These are phyloP conservation scores for Escovopsis sp. DNA, from an alignment of 2,329 filamentous ascomycete species.

Conservation along the genomic window DNA sequence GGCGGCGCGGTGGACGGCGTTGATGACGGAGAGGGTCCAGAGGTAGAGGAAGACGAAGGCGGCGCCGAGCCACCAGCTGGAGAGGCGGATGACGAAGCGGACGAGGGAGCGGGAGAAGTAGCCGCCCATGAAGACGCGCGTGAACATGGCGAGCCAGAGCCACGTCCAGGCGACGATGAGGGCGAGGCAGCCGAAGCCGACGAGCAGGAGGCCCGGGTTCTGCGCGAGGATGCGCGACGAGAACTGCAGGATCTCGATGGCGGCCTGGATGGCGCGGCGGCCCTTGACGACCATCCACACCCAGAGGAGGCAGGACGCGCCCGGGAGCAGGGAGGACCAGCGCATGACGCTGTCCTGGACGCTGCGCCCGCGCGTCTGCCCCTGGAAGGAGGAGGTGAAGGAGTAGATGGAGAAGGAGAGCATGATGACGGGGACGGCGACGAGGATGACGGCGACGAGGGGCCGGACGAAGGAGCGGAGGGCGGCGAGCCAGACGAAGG, in stretches of 20 bases:
- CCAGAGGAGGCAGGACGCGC: slow-evolving; percentile 61
- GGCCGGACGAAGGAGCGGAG: slow-evolving; percentile 75
- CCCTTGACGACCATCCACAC: slow-evolving; percentile 69
- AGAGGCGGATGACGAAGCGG: slow-evolving; percentile 65
- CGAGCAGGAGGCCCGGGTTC: slow-evolving; percentile 64
- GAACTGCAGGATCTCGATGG: slow-evolving; percentile 83
- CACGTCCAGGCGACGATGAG: slow-evolving; percentile 81
- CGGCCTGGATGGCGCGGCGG: slow-evolving; percentile 64
- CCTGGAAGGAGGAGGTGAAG: slow-evolving; percentile 77
- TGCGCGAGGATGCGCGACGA: slow-evolving; percentile 73
- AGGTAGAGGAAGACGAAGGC: slow-evolving; percentile 91
- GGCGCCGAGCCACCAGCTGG: slow-evolving; percentile 88
- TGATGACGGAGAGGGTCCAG: slow-evolving; percentile 80
- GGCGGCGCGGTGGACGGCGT: slow-evolving; percentile 76
- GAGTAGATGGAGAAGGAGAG: slow-evolving; percentile 86
- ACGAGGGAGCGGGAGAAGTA: slow-evolving; percentile 51
- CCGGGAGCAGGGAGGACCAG: slow-evolving; percentile 67
- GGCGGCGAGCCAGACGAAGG: slow-evolving; percentile 77
- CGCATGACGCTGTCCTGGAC: slow-evolving; percentile 85
- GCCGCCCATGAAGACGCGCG: slow-evolving; percentile 84
- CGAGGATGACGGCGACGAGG: slow-evolving; percentile 64
- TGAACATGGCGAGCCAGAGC: slow-evolving; percentile 95
- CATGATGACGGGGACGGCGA: slow-evolving; percentile 74
- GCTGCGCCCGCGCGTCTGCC: slow-evolving; percentile 54
- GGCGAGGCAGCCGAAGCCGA: slow-evolving; percentile 66